A percentile compares a stretch with the other conserved stretches of the same genome.
These are phyloP conservation scores for Firmiana major DNA, from an alignment of 345 rosid species.

Conservation along the genomic window DNA sequence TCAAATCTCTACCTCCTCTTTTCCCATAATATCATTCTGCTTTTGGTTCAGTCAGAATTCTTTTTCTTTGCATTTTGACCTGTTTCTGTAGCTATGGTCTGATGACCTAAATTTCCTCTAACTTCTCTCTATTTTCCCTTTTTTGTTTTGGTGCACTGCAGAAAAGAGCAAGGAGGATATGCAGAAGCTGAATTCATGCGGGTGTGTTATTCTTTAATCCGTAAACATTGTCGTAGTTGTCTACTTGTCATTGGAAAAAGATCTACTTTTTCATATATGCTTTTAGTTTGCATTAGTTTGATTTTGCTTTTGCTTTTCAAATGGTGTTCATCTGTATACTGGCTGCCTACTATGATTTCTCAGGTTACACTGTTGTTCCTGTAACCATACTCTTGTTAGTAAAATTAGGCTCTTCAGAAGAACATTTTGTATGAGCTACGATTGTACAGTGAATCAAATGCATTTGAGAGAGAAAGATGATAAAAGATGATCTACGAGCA, in stretches of 20 bases:
- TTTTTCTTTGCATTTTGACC: background rate
- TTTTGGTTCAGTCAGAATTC: background rate
- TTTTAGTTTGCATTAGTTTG: background rate
- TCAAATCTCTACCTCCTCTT: background rate
- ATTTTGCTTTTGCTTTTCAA: constrained; percentile 11
- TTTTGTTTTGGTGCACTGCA: constrained; percentile 12
- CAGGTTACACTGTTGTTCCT: background rate
- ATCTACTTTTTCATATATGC: background rate
- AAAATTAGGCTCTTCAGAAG: background rate
- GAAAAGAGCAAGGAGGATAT: constrained; percentile 27
- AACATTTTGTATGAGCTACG: constrained; percentile 5
- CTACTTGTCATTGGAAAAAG: background rate
- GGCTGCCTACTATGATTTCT: background rate
- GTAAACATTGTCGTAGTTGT: background rate
- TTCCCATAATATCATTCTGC: background rate
- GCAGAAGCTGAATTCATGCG: constrained; percentile 34
- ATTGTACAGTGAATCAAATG: constrained; percentile 8
- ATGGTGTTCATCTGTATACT: background rate
- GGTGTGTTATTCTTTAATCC: constrained; percentile 30
- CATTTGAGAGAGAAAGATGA: background rate
- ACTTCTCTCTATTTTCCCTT: background rate
- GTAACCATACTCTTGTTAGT: constrained; percentile 5
- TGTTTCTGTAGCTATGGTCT: background rate
- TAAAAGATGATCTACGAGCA: no score
- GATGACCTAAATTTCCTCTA: background rate